Base-by-base conservation (phyloP, 2,329 filamentous ascomycete genomes). In the Alternaria hordeiaustralica region DNA sequence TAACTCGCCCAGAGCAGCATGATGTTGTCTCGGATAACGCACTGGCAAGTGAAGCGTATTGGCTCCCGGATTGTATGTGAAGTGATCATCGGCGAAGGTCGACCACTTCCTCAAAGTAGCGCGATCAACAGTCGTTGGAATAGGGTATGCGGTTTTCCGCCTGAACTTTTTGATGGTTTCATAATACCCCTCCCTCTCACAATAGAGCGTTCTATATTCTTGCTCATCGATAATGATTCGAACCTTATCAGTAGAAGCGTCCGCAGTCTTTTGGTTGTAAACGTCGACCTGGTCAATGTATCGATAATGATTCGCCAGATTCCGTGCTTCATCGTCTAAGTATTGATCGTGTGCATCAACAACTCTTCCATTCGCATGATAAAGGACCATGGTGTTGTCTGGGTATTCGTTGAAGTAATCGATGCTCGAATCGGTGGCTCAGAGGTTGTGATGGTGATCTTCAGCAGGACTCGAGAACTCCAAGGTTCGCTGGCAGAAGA, bases 81-180 rank as follows among this genome's bases (percentile, higher is more conserved):
- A 72, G 41, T 57, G 55, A 1, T 72, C 67, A 11, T 65, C 25
- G 9, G 69, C 67, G 3, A 61, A 18, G 13, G 47, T 60, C 7
- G 70, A 72, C 9, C 62, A 66, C 33, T 15, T 55, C 26, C 57
- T 68, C 12, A 72, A 25, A 12, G 58, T 69, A 2, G 18, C 18
- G 20, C 65, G 66, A 50, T 70, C 60, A 10, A 71, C n/a, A 20
- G 46, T 47, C n/a, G 10, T 25, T 6, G 5, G 6, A 4, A 55
- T 41, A 4, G 13, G 4, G 3, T 15, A 21, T 12, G 11, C 0
- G 2, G 8, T 23, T 7, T 6, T 33, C 20, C 21, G 28, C 3
- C 12, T 30, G 33, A 55, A 64, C 4, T 18, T 20, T 23, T 54
- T 21, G 5, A 53, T 30, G 2, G 15, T 4, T n/a, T 60, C 36